Evolutionary conservation across 1,284 basidiomycete species (phyloP).

Genomic region (Malassezia slooffiae): DNA sequence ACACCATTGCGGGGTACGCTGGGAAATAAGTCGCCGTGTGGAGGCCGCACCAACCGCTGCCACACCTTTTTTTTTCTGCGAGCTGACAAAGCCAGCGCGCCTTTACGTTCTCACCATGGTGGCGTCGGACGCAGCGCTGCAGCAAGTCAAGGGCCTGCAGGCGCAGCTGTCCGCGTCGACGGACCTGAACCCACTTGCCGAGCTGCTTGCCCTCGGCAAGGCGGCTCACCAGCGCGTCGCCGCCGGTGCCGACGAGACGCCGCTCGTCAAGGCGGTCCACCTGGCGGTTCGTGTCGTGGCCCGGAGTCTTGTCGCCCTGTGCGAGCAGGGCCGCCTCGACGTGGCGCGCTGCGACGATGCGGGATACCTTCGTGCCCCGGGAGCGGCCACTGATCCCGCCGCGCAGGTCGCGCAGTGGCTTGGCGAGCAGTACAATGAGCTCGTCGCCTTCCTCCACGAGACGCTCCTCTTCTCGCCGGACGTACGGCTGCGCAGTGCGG

Average conservation of each 20-base stretch:
- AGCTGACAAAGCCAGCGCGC: too few species aligned
- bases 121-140: too few species aligned
- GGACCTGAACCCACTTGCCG: slow-evolving; percentile 11
- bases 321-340: slow-evolving; percentile 1
- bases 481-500: slow-evolving; percentile 8
- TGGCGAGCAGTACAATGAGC: slow-evolving; percentile 33
- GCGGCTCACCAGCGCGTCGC: not conserved
- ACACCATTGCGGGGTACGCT: too few species aligned
- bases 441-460: slow-evolving; percentile 15
- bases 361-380: slow-evolving; percentile 1
- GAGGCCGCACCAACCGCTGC: too few species aligned
- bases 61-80: too few species aligned
- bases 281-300: slow-evolving; percentile 10
- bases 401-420: slow-evolving; percentile 30
- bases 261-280: slow-evolving; percentile 4
- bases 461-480: slow-evolving; percentile 11
- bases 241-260: not conserved
- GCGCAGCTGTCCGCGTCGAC: slow-evolving; percentile 7
- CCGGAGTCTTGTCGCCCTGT: slow-evolving; percentile 10
- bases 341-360: not conserved
- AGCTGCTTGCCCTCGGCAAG: slow-evolving; percentile 1
- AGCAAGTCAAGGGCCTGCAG: slow-evolving; percentile 10
- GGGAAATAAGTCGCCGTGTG: too few species aligned
- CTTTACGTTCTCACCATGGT: too few species aligned
- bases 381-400: slow-evolving; percentile 1